Evolutionary conservation across 2,329 filamentous ascomycete species (phyloP), one percentile per base, ranked within the genome.

Genomic region (Phaeosphaeria sp.): DNA sequence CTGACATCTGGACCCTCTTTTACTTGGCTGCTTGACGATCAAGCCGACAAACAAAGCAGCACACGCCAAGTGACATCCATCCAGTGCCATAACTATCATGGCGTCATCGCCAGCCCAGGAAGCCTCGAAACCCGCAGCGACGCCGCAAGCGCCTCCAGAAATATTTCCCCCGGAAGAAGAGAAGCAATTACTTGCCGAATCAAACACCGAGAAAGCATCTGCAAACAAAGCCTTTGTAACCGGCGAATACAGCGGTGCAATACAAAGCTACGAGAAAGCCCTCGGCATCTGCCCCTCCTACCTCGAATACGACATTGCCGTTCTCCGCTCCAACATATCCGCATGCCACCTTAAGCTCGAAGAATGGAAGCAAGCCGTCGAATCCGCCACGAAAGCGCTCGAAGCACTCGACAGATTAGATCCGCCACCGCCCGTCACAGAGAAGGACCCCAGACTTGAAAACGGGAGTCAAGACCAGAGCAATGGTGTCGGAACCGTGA

Each of bases 321-420:
- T 98, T 10, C 83, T 98, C 6, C 87, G 89, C 58, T 93, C 90
- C 74, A 98, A 98, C 80, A 89, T 97, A 64, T 86, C 94, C 1
- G 94, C 93, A 10, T 97, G 93, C 73, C 87, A 97, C 68, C 77
- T 98, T 54, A 96, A 96, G 74, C 82, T 96, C 2, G 83, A 88
- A 59, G 89, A 94, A 60, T 97, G 93, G 91, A 92, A 93, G 65
- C 88, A 91, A 27, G 91, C 92, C 10, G 84, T 93, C 44, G 88
- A 89, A 49, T 84, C 86, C 10, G 93, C 93, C 0, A 90, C 88
- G 0, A 82, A 85, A 11, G 89, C 92, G 1, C 73, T 98, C 0
- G 89, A 93, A 11, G 83, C 85, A 0, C 79, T 98, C n/a, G 87
- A 90, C 59, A 83, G 84, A 25, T 70, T 94, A 22, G 75, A 85